Evolutionary conservation across 345 rosid species (phyloP).

Genomic region (Limnanthes douglasii): DNA sequence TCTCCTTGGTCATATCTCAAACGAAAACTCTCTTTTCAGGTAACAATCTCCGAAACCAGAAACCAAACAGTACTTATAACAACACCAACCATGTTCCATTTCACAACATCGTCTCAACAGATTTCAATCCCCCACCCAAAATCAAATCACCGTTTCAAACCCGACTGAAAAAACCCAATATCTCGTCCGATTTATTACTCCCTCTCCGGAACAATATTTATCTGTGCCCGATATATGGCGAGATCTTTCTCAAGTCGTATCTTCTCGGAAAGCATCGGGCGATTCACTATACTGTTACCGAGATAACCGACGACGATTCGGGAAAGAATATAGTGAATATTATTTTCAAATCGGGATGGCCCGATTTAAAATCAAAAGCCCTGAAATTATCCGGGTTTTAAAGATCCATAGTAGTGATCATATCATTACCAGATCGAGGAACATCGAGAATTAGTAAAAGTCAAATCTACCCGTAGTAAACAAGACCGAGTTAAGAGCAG

Average conservation of each 20-base stretch:
- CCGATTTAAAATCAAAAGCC: conserved; percentile 18
- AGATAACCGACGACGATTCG: conserved; percentile 59
- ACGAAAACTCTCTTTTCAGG: conserved; percentile 28
- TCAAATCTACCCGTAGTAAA: conserved; percentile 36
- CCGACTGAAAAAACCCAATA: conserved; percentile 13
- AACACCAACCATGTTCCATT: conserved; percentile 16
- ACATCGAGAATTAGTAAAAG: conserved; percentile 71
- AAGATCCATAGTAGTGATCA: conserved; percentile 80
- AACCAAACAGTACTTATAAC: conserved; percentile 19
- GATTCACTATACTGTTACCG: conserved; percentile 61
- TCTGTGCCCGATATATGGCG: conserved; percentile 73
- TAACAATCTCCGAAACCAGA: conserved; percentile 14
- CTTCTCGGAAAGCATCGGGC: conserved; percentile 69
- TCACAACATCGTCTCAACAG: conserved; percentile 59
- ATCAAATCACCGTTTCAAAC: conserved; percentile 7
- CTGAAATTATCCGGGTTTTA: conserved; percentile 43
- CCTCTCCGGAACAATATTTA: conserved; percentile 62
- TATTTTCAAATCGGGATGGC: conserved; percentile 85
- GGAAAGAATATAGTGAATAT: conserved; percentile 77
- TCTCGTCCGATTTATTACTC: conserved; percentile 25
- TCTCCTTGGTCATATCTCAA: conserved; percentile 55
- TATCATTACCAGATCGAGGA: conserved; percentile 69
- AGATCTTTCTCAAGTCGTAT: conserved; percentile 39
- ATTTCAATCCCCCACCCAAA: conserved; percentile 26
- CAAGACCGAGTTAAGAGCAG: conserved; percentile 56